phyloP scores from a whole-genome alignment of 805 yeast species.

The Pichia cephalocereana region DNA sequence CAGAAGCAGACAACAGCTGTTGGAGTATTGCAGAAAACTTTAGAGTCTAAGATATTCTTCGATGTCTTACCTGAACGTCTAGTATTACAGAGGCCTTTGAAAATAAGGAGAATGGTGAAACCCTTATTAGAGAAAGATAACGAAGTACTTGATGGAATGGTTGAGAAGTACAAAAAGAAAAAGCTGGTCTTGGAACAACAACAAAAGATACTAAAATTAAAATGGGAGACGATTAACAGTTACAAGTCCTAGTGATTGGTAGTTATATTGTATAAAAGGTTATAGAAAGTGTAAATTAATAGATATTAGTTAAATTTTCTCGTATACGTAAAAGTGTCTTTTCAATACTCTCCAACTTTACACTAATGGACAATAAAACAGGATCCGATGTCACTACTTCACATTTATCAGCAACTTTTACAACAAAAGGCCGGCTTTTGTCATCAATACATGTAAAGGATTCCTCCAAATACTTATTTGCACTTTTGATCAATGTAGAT shows the following conservation, averaged over 20 bases:
- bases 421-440: slow-evolving; percentile 33
- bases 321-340: slow-evolving; percentile 30
- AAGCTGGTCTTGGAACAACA: slow-evolving; percentile 7
- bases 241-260: background rate
- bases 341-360: slow-evolving; percentile 57
- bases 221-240: slow-evolving; percentile 8
- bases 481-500: slow-evolving; percentile 27
- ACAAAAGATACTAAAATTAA: slow-evolving; percentile 7
- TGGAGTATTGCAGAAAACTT: background rate
- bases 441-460: slow-evolving; percentile 49
- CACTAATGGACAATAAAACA: slow-evolving; percentile 47
- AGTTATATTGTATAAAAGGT: too few relatives aligned
- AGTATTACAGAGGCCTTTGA: slow-evolving; percentile 1
- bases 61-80: slow-evolving; percentile 12
- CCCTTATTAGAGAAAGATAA: slow-evolving; percentile 9
- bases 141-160: background rate
- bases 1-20: slow-evolving; percentile 3
- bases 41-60: slow-evolving; percentile 7
- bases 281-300: background rate
- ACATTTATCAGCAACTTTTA: slow-evolving; percentile 48
- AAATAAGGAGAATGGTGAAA: slow-evolving; percentile 6
- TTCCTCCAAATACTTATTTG: slow-evolving; percentile 49
- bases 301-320: slow-evolving; percentile 11
- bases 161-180: slow-evolving; percentile 4
- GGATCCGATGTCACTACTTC: slow-evolving; percentile 65